Conservation (phyloP, 2,329 filamentous ascomycete species). For the Arthrobotrys sinensis region DNA sequence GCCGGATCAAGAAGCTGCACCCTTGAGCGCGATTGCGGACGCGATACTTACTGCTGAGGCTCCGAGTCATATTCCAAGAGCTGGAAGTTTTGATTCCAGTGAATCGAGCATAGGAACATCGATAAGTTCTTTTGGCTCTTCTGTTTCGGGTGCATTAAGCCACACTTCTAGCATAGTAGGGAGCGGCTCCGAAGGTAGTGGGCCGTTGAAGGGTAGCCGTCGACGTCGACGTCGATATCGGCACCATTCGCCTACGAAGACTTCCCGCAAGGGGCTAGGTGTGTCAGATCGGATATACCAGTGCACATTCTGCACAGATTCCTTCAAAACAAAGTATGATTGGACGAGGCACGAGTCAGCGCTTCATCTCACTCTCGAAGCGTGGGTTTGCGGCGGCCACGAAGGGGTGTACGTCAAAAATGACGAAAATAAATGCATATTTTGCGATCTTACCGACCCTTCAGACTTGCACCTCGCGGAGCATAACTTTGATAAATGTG, state of each 20-base stretch:
- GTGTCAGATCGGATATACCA: conserved; percentile 70
- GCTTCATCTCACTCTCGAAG: conserved; percentile 76
- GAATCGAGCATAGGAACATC: conserved; percentile 10
- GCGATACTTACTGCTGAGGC: neutral
- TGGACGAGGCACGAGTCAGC: conserved; percentile 81
- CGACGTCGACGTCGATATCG: conserved; percentile 20
- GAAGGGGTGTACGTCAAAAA: conserved; percentile 73
- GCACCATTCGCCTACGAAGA: conserved; percentile 1
- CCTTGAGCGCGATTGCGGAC: conserved; percentile 7
- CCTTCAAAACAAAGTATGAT: conserved; percentile 78
- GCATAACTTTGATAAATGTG: conserved; percentile 77
- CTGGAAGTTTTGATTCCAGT: conserved; percentile 11
- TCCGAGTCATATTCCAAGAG: neutral
- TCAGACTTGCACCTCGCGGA: conserved; percentile 73
- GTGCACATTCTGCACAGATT: conserved; percentile 79
- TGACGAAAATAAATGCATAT: conserved; percentile 74
- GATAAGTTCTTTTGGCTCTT: neutral
- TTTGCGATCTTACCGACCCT: conserved; percentile 74
- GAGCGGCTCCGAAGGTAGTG: conserved; percentile 18
- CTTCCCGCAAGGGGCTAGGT: neutral
- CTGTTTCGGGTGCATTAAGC: conserved; percentile 5
- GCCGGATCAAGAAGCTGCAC: conserved; percentile 18
- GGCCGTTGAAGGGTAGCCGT: neutral
- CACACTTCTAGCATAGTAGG: conserved; percentile 11
- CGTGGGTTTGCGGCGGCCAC: conserved; percentile 74